Conservation (phyloP, 345 rosid species). For the Gossypium longicalyx region DNA sequence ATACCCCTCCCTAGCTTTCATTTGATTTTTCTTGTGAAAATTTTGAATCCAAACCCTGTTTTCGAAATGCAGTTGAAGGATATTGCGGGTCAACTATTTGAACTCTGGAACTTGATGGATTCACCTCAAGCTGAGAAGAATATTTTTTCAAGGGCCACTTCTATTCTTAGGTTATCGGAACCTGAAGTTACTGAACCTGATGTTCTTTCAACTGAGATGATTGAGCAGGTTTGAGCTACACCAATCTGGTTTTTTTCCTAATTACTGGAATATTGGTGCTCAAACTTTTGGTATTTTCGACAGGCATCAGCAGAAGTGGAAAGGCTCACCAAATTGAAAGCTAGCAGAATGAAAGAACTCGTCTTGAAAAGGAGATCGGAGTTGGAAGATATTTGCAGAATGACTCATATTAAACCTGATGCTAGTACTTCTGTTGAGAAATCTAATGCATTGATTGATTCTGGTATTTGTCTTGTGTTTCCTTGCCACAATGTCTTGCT, state of each 20-base stretch:
- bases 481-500: neutral
- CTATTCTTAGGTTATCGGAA: conserved; percentile 57
- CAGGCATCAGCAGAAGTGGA: conserved; percentile 91
- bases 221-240: conserved; percentile 60
- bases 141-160: conserved; percentile 48
- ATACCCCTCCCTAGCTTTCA: neutral
- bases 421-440: conserved; percentile 87
- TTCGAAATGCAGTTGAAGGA: conserved; percentile 63
- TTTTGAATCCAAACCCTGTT: conserved; percentile 12
- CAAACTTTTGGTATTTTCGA: conserved; percentile 6
- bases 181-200: conserved; percentile 58
- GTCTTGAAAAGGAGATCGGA: conserved; percentile 87
- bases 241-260: neutral
- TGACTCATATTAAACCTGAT: conserved; percentile 78
- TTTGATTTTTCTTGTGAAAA: conserved; percentile 4
- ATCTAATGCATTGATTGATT: conserved; percentile 85
- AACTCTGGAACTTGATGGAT: conserved; percentile 95
- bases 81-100: conserved; percentile 48
- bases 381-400: conserved; percentile 66
- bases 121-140: conserved; percentile 61
- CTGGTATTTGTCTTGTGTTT: conserved; percentile 43
- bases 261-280: neutral
- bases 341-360: conserved; percentile 92
- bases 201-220: conserved; percentile 59
- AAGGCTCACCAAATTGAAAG: conserved; percentile 67